These are phyloP conservation scores for Entomortierella lignicola DNA, from an alignment of 192 early-diverging fungal genomes.

Conservation along the genomic window DNA sequence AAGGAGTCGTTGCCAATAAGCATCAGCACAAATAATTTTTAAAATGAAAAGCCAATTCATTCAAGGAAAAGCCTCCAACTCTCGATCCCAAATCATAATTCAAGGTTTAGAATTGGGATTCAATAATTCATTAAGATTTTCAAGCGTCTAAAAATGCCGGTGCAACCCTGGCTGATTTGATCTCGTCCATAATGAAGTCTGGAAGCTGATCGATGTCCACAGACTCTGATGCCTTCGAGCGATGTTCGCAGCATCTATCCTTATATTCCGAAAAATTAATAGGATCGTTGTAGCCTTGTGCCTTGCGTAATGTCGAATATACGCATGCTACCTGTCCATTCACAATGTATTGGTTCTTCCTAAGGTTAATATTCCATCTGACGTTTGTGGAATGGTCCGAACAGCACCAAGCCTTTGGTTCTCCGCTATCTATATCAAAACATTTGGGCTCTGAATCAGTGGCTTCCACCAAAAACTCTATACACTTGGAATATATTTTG, in stretches of 20 bases:
- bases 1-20: no score
- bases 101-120: no score
- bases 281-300: neutral
- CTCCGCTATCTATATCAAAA: constrained; percentile 9
- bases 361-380: neutral
- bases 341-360: neutral
- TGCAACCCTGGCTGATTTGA: neutral
- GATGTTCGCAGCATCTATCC: no score
- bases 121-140: no score
- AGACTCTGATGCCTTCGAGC: no score
- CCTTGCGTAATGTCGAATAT: neutral
- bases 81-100: no score
- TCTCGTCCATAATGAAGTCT: neutral
- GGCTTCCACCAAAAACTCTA: constrained; percentile 3
- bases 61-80: no score
- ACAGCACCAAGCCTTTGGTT: constrained; percentile 14
- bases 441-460: neutral
- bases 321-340: constrained; percentile 14
- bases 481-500: constrained; percentile 6
- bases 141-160: neutral
- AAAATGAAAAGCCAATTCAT: no score
- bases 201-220: neutral
- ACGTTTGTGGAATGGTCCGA: constrained; percentile 11
- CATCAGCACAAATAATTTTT: no score
- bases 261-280: no score